A percentile compares a stretch with the other conserved stretches of the same genome.
Evolutionary conservation across 73 alveolate genomes (phyloP).

Genomic region (Paramecium tetraurelia): DNA sequence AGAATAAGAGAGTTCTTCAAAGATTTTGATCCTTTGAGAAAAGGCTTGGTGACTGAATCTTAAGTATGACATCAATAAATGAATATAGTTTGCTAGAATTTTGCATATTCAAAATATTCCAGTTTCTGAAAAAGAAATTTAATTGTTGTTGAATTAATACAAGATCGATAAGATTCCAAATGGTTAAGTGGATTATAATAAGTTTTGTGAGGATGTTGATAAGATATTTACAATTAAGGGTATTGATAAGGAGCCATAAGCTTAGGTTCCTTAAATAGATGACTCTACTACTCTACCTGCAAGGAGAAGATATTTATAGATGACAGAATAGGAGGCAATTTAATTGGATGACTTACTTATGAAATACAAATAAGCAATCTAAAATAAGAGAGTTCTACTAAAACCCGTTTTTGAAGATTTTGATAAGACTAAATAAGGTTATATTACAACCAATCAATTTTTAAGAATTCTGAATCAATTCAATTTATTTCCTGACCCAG

Average conservation of each 20-base stretch:
- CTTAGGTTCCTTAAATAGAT: conserved; percentile 69
- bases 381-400: conserved; percentile 73
- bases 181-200: conserved; percentile 71
- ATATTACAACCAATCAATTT: conserved; percentile 83
- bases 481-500: conserved; percentile 75
- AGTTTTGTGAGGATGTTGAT: conserved; percentile 77
- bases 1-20: conserved; percentile 89
- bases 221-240: conserved; percentile 79
- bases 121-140: conserved; percentile 85
- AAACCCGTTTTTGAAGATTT: conserved; percentile 87
- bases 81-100: conserved; percentile 73
- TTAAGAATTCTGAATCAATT: conserved; percentile 83
- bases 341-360: conserved; percentile 62
- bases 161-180: conserved; percentile 67
- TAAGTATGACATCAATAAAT: neutral
- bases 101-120: conserved; percentile 81
- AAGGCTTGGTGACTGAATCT: conserved; percentile 78
- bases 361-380: conserved; percentile 70
- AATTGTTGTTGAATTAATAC: conserved; percentile 68
- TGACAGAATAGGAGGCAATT: conserved; percentile 71
- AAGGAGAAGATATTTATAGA: conserved; percentile 74
- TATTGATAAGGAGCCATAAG: conserved; percentile 80
- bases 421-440: conserved; percentile 83
- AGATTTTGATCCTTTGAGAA: conserved; percentile 89
- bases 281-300: conserved; percentile 70